phyloP scores from a whole-genome alignment of 257 asterid genomes.

The Nemophila menziesii region DNA sequence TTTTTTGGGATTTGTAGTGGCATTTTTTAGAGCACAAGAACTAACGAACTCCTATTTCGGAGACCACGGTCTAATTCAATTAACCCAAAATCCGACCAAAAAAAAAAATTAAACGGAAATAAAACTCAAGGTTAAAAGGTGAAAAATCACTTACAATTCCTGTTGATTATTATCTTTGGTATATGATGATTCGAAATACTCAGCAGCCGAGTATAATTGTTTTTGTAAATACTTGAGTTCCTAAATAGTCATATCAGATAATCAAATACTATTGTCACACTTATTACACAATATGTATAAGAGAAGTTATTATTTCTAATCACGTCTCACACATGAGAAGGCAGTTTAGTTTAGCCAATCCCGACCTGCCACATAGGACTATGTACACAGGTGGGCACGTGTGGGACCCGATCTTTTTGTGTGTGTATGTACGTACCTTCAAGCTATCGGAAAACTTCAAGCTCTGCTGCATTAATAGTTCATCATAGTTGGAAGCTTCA shows the following conservation, averaged over 20 bases:
- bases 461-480: constrained; percentile 46
- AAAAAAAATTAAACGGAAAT: neutral
- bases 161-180: constrained; percentile 32
- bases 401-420: too few species aligned
- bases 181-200: constrained; percentile 49
- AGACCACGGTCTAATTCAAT: too few species aligned
- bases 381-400: too few species aligned
- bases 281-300: too few species aligned
- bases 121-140: neutral
- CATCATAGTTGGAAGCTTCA: constrained; percentile 46
- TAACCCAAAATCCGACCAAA: too few species aligned
- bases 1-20: too few species aligned
- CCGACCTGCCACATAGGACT: too few species aligned
- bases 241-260: constrained; percentile 14
- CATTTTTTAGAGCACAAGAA: neutral
- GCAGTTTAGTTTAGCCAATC: too few species aligned
- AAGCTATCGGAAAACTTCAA: constrained; percentile 58
- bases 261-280: too few species aligned
- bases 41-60: neutral
- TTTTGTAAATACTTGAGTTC: constrained; percentile 43
- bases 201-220: constrained; percentile 70
- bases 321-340: too few species aligned
- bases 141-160: constrained; percentile 29
- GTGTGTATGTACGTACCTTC: constrained; percentile 40
- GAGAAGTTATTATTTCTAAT: too few species aligned